Conservation (phyloP, 208 protist species). For the Leishmania turanica region DNA sequence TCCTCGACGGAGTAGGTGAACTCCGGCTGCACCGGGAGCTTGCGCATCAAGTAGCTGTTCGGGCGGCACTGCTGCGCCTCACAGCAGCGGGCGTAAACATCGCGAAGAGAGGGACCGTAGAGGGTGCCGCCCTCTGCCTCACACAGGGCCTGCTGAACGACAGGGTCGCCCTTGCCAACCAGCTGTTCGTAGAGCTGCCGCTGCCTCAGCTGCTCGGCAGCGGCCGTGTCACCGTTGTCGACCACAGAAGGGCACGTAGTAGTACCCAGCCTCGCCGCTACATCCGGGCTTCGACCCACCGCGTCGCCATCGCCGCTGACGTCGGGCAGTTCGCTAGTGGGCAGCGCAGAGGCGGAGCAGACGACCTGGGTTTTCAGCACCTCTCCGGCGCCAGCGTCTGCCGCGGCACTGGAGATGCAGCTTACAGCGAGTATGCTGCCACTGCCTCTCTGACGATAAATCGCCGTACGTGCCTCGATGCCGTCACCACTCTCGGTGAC, state of each 20-base stretch:
- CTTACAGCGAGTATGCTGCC: background rate
- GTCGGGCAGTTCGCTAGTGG: background rate
- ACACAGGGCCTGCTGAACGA: constrained; percentile 37
- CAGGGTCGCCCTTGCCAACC: constrained; percentile 29
- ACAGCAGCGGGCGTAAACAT: constrained; percentile 86
- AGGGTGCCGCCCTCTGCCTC: constrained; percentile 50
- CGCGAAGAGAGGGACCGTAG: constrained; percentile 72
- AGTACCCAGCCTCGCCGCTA: too few relatives aligned
- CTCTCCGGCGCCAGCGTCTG: background rate
- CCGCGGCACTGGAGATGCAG: background rate
- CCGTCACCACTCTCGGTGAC: background rate
- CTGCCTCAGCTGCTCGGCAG: constrained; percentile 15
- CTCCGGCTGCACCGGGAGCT: constrained; percentile 77
- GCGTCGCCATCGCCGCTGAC: background rate
- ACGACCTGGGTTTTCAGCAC: background rate
- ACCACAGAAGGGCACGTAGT: background rate
- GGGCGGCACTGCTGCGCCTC: constrained; percentile 77
- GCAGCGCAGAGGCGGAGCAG: background rate
- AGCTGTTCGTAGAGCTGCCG: constrained; percentile 30
- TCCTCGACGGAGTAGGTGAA: constrained; percentile 77
- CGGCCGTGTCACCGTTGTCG: background rate
- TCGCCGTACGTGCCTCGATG: background rate
- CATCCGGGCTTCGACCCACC: background rate
- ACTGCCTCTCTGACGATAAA: background rate
- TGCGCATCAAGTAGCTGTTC: constrained; percentile 89